Conservation (phyloP, 345 rosid genomes). For the Eucalyptus polyanthemos region DNA sequence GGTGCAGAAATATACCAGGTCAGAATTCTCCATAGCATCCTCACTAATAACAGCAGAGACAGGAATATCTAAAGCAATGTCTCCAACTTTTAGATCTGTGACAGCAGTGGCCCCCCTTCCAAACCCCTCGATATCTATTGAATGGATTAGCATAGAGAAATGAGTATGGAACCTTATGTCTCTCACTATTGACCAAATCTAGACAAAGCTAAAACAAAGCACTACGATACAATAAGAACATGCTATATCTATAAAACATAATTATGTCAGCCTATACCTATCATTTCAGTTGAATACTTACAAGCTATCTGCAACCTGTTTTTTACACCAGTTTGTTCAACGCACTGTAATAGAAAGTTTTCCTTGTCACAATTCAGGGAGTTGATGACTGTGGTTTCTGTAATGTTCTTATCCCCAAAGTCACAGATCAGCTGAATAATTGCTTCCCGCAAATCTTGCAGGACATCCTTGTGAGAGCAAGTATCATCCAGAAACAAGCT, state of each 20-base stretch:
- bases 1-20: constrained; percentile 40
- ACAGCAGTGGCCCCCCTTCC: constrained; percentile 78
- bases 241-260: not conserved
- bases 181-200: not conserved
- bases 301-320: constrained; percentile 49
- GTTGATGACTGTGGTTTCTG: not conserved
- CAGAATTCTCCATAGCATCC: constrained; percentile 42
- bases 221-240: not conserved
- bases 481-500: not conserved
- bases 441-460: constrained; percentile 27
- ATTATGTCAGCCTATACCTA: not conserved
- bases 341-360: not conserved
- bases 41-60: constrained; percentile 53
- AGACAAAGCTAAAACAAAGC: not conserved
- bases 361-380: too few relatives aligned
- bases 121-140: constrained; percentile 46
- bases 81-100: constrained; percentile 64
- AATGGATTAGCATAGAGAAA: not conserved
- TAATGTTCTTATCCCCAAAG: constrained; percentile 8
- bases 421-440: constrained; percentile 21
- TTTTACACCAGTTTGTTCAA: constrained; percentile 29
- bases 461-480: not conserved
- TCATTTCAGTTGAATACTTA: constrained; percentile 15
- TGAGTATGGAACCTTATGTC: not conserved
- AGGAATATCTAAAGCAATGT: constrained; percentile 80